phyloP scores from a whole-genome alignment of 768 basidiomycete species.

The Hebeloma cylindrosporum region DNA sequence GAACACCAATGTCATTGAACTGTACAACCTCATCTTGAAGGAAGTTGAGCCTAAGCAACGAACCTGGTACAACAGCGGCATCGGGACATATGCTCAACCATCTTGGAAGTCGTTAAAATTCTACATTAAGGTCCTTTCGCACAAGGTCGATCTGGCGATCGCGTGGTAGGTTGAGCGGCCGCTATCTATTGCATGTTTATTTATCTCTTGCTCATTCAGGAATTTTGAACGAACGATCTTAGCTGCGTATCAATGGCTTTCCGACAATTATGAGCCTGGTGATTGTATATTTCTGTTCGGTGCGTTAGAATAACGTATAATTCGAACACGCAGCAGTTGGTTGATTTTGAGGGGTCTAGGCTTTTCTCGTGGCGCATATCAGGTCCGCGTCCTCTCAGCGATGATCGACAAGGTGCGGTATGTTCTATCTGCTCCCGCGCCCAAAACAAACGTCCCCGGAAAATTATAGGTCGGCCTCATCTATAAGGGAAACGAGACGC shows the following conservation, averaged over 20 bases:
- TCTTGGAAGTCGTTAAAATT: slow-evolving; percentile 18
- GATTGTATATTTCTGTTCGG: slow-evolving; percentile 30
- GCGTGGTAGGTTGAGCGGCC: slow-evolving; percentile 40
- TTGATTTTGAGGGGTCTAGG: slow-evolving; percentile 17
- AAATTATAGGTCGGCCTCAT: slow-evolving; percentile 40
- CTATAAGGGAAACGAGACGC: slow-evolving; percentile 38
- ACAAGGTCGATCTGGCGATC: slow-evolving; percentile 34
- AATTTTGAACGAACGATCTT: slow-evolving; percentile 25
- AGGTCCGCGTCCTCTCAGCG: slow-evolving; percentile 35
- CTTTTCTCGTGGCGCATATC: slow-evolving; percentile 37
- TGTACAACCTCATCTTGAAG: slow-evolving; percentile 25
- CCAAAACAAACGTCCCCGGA: background rate
- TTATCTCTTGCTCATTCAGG: slow-evolving; percentile 25
- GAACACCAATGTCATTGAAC: slow-evolving; percentile 36
- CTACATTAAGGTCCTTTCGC: slow-evolving; percentile 20
- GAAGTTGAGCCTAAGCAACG: slow-evolving; percentile 15
- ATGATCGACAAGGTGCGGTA: slow-evolving; percentile 37
- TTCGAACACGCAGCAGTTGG: background rate
- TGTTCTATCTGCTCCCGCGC: slow-evolving; percentile 33
- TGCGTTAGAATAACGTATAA: no score
- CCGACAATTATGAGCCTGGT: slow-evolving; percentile 23
- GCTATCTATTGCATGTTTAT: no score
- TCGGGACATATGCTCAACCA: slow-evolving; percentile 30
- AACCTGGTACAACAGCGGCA: slow-evolving; percentile 34
- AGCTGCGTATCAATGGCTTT: slow-evolving; percentile 31